Evolutionary conservation across 139 green algal genomes (phyloP), one percentile per base, ranked within the genome.

Genomic region (Closterium sp.): DNA sequence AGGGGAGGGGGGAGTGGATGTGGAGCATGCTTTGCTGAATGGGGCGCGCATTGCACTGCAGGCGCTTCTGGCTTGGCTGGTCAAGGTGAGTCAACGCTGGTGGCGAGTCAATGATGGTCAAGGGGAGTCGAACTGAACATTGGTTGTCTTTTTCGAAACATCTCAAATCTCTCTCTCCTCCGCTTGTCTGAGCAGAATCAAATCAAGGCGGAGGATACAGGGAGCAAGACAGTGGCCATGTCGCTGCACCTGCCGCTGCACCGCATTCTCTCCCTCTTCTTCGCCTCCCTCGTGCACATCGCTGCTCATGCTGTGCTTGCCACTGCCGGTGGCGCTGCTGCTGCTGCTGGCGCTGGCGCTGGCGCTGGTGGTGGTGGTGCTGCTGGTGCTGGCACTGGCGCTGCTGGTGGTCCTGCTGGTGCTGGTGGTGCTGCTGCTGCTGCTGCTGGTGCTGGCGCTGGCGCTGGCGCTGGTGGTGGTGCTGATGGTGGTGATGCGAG

Each of bases 161-260:
- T 50, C 38, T 50, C 38, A 50, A 50, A 50, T 50, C 38, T 13
- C 38, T 50, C 38, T 50, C 7, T 13, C 38, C 38, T 13, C 38
- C 13, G 0, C 38, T 50, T 9, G 0, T 50, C 4, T 50, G 38
- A 17, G 11, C 31, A 89, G 31, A 34, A 89, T 89, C 31, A 34
- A 17, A 34, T 34, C 86, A 70, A 34, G 31, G 86, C 31, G 4
- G 31, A 89, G 13, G 31, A 70, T 22, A 89, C 31, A 22, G 86
- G 86, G 86, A 9, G 2, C 38, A 31, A 31, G 88, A 7, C n/a
- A 84, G 38, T 91, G 0, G 28, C 30, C 88, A 91, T 91, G 88
- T 91, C 88, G 11, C 88, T 88, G 88, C 88, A 91, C 88, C 38
- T 91, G 28, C 88, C 88, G 2, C 29, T 91, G 88, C 88, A 91